phyloP scores from a whole-genome alignment of 2,329 filamentous ascomycete species.

The Stachybotrys elegans region DNA sequence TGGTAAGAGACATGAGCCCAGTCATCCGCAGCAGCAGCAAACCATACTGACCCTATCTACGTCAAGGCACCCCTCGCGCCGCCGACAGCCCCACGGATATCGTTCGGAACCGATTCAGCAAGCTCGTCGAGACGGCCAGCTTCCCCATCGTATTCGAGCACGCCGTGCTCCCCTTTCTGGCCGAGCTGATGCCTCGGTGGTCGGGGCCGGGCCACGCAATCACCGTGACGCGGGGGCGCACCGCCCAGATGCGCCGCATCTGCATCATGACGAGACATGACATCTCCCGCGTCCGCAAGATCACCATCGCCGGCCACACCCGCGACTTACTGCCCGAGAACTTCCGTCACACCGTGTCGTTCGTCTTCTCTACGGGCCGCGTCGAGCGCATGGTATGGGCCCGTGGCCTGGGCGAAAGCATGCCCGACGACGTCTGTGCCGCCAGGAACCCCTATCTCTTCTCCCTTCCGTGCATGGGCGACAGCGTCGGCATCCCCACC shows the following conservation, averaged over 20 bases:
- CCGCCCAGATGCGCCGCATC: constrained; percentile 28
- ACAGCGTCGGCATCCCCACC: constrained; percentile 34
- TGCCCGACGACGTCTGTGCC: constrained; percentile 34
- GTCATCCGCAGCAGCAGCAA: neutral
- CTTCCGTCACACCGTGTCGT: constrained; percentile 23
- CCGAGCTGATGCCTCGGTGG: constrained; percentile 36
- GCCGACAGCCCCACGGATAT: constrained; percentile 27
- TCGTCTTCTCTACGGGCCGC: constrained; percentile 32
- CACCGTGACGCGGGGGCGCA: constrained; percentile 30
- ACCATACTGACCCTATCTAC: neutral
- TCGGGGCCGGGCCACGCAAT: constrained; percentile 34
- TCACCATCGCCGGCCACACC: constrained; percentile 34
- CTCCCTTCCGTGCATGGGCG: constrained; percentile 37
- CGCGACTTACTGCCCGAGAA: constrained; percentile 33
- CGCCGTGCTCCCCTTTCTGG: constrained; percentile 36
- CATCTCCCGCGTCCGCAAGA: constrained; percentile 29
- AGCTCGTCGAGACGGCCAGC: constrained; percentile 25
- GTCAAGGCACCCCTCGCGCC: constrained; percentile 19
- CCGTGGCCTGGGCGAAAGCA: constrained; percentile 28
- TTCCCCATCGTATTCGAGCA: constrained; percentile 40
- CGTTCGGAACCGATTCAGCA: constrained; percentile 19
- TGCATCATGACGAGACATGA: constrained; percentile 32
- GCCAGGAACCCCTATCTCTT: constrained; percentile 39
- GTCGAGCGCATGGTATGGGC: constrained; percentile 34
- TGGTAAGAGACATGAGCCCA: constrained; percentile 11